Conservation (phyloP, 805 yeast genomes). For the Myxozyma geophila region DNA sequence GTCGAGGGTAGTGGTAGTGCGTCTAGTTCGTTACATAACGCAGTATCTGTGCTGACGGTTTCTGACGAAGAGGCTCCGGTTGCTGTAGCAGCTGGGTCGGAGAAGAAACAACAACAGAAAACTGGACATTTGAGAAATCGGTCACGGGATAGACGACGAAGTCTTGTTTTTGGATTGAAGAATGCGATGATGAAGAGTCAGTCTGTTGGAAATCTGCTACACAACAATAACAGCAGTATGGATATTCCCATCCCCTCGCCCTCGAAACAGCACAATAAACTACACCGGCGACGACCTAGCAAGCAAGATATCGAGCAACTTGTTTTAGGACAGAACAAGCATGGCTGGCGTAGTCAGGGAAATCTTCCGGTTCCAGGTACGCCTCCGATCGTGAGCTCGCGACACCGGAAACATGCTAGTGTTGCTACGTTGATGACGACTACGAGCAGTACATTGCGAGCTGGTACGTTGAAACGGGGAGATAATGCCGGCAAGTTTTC, state of each 20-base stretch:
- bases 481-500: not conserved
- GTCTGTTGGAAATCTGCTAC: conserved; percentile 23
- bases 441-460: conserved; percentile 5
- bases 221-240: not conserved
- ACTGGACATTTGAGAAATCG: not conserved
- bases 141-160: conserved; percentile 18
- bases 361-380: conserved; percentile 6
- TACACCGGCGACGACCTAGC: conserved; percentile 13
- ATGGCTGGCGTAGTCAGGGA: conserved; percentile 22
- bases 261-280: not conserved
- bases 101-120: not conserved
- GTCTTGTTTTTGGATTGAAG: conserved; percentile 19
- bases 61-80: conserved; percentile 8
- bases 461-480: conserved; percentile 8
- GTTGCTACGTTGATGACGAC: not conserved
- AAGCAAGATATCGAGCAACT: not conserved
- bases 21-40: conserved; percentile 19
- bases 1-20: conserved; percentile 1
- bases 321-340: conserved; percentile 1
- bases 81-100: not conserved
- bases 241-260: not conserved
- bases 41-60: conserved; percentile 20
- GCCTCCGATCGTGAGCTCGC: conserved; percentile 17
- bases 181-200: conserved; percentile 27
- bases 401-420: conserved; percentile 8